Percentiles rank a stretch among this genome's conserved stretches.
Evolutionary conservation across 176 grass and related monocot genomes (phyloP).

Genomic region (Aegilops sharonensis): DNA sequence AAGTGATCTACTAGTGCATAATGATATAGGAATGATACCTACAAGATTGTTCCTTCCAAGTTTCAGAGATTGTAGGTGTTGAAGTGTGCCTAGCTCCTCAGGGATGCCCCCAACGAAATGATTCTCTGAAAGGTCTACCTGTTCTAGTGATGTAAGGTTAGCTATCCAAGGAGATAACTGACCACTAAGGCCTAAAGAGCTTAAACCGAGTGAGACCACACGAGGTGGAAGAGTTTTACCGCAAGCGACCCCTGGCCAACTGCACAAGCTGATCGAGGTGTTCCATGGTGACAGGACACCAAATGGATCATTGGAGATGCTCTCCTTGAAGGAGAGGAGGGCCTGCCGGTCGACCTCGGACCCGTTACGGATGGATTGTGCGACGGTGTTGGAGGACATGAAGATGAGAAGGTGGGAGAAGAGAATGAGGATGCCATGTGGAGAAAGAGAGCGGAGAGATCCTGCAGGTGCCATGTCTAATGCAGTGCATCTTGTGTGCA

Average conservation of each 20-base stretch:
- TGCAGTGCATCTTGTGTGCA: no score
- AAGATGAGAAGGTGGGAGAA: neutral
- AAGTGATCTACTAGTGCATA: neutral
- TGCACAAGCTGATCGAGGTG: neutral
- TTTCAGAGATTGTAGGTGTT: neutral
- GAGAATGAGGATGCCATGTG: neutral
- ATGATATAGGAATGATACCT: constrained; percentile 14
- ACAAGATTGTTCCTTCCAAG: neutral
- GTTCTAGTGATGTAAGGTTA: constrained; percentile 38
- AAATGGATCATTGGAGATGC: neutral
- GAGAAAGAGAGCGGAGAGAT: neutral
- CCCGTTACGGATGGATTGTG: neutral
- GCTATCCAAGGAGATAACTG: constrained; percentile 5
- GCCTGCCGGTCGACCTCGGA: neutral
- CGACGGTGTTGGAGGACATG: neutral
- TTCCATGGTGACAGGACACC: no score
- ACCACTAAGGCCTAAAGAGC: neutral
- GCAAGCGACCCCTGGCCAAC: constrained; percentile 25
- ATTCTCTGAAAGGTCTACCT: constrained; percentile 1
- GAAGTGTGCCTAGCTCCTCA: neutral
- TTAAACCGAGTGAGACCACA: neutral
- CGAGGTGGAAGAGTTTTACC: neutral
- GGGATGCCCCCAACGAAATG: rapidly evolving
- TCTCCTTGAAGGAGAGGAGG: neutral
- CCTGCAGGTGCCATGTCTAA: neutral